These are phyloP conservation scores for Testicularia cyperi DNA, from an alignment of 1,284 basidiomycete species.

Conservation along the genomic window DNA sequence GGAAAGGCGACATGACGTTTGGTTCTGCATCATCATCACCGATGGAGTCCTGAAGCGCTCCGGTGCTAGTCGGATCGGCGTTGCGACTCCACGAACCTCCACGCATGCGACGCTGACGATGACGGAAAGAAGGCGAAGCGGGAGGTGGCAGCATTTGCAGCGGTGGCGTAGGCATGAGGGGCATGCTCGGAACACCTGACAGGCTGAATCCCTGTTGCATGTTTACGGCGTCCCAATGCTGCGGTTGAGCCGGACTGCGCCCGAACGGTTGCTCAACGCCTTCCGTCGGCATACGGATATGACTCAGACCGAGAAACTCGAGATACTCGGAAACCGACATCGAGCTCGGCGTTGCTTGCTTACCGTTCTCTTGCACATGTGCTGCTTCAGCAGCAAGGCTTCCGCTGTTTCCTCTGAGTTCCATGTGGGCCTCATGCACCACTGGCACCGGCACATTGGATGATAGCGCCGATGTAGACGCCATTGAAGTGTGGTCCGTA, in stretches of 20 bases:
- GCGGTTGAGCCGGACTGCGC: slow-evolving; percentile 2
- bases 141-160: slow-evolving; percentile 51
- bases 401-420: no score
- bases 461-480: no score
- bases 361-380: no score
- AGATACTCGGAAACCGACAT: slow-evolving; percentile 33
- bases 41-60: no score
- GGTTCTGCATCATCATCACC: slow-evolving; percentile 35
- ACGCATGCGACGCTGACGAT: no score
- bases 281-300: slow-evolving; percentile 36
- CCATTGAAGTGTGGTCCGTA: neutral
- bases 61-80: no score
- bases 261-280: slow-evolving; percentile 39
- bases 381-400: no score
- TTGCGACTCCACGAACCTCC: no score
- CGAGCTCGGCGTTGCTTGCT: no score
- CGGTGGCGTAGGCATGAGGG: slow-evolving; percentile 47
- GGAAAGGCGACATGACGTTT: slow-evolving; percentile 38
- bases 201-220: slow-evolving; percentile 39
- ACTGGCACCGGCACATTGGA: no score
- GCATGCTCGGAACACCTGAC: slow-evolving; percentile 51
- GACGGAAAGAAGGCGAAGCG: slow-evolving; percentile 28
- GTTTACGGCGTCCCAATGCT: slow-evolving; percentile 27
- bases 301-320: slow-evolving; percentile 35
- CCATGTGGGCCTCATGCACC: no score